Evolutionary conservation across 2,329 filamentous ascomycete genomes (phyloP), one percentile per base, ranked within the genome.

Genomic region (Fusarium pseudoanthophilum): DNA sequence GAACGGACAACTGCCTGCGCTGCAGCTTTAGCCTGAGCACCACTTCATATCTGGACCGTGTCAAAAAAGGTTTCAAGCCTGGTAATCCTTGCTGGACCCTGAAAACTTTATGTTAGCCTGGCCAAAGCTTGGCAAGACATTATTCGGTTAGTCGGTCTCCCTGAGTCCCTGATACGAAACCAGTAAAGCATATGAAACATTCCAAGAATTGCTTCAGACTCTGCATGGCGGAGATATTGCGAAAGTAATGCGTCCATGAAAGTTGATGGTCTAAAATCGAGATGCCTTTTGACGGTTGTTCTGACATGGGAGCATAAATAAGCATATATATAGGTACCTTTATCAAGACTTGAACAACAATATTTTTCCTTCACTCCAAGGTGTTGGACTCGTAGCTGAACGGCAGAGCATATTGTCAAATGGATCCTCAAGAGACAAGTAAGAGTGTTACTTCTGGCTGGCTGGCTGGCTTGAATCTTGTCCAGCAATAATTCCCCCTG

Each of bases 101-200:
- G 39, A 57, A 49, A 53, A 16, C n/a, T 34, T 59, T 69, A 65
- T 42, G 40, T 69, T 36, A 65, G 59, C 59, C 28, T 28, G 21
- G 36, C 39, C 24, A 32, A 55, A 28, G 56, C 45, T 49, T 69
- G 66, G 37, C 46, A 45, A 68, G 36, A 28, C 46, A 48, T 39
- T 45, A 16, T n/a, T n/a, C 20, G 14, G 24, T n/a, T 28, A 28
- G 28, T 28, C 28, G 14, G 24, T 39, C 5, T 26, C 51, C 24
- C n/a, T 21, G 24, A 28, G 20, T 39, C 51, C 34, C 18, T 28
- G 51, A 53, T 10, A 37, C 34, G 11, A 21, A 28, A 53, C 14
- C 24, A 39, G 51, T 18, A 39, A 39, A 10, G 4, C 24, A 39
- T 53, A 39, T 28, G 51, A 39, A 39, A 39, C 20, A 39, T 10